These are phyloP conservation scores for Penicillium angulare DNA, from an alignment of 495 filamentous ascomycete species.

Conservation along the genomic window DNA sequence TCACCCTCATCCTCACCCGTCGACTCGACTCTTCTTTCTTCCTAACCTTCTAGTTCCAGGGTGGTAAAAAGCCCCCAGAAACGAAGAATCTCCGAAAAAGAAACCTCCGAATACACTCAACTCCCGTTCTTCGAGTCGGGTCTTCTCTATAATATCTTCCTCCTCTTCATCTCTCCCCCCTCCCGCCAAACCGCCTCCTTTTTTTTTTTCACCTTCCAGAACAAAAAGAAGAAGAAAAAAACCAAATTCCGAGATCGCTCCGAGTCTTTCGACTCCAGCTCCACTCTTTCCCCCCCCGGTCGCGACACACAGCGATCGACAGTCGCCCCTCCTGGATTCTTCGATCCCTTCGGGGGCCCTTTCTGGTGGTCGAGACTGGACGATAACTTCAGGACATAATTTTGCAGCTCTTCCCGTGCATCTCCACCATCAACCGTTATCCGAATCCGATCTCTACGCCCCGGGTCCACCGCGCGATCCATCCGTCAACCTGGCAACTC, in stretches of 20 bases:
- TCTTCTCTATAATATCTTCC: too few relatives aligned
- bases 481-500: conserved; percentile 42
- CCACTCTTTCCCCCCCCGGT: conserved; percentile 24
- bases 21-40: conserved; percentile 1
- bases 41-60: too few relatives aligned
- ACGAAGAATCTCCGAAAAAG: not conserved
- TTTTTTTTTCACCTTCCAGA: too few relatives aligned
- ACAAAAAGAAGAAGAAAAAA: not conserved
- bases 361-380: conserved; percentile 44
- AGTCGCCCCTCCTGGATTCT: conserved; percentile 49
- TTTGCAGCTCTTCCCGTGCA: conserved; percentile 19
- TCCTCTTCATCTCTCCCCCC: not conserved
- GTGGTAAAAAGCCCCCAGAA: too few relatives aligned
- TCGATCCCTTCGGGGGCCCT: conserved; percentile 41
- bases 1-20: not conserved
- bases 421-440: conserved; percentile 28
- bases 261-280: conserved; percentile 21
- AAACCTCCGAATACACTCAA: too few relatives aligned
- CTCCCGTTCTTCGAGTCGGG: too few relatives aligned
- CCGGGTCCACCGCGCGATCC: conserved; percentile 23
- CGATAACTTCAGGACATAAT: conserved; percentile 24
- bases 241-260: not conserved
- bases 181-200: too few relatives aligned
- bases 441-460: conserved; percentile 39
- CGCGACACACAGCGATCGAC: conserved; percentile 30